These are phyloP conservation scores for Lumnitzera littorea DNA, from an alignment of 345 rosid genomes.

Conservation along the genomic window DNA sequence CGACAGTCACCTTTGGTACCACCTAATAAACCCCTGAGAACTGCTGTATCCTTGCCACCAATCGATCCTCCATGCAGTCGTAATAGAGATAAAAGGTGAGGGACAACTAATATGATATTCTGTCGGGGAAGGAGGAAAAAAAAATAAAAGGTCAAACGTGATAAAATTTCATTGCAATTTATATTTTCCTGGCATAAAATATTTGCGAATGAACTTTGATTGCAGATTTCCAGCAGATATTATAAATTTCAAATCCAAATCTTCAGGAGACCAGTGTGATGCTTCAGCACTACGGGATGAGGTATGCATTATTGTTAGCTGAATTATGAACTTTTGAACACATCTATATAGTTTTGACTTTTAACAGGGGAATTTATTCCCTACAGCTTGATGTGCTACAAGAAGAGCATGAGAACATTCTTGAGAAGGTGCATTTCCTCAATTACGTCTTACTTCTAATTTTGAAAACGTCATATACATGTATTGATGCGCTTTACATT, in stretches of 20 bases:
- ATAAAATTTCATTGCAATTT: background rate
- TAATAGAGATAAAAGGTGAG: slow-evolving; percentile 55
- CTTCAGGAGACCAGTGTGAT: slow-evolving; percentile 52
- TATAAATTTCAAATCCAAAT: slow-evolving; percentile 36
- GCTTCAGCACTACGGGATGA: slow-evolving; percentile 96
- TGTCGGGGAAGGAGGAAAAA: background rate
- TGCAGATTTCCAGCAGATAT: slow-evolving; percentile 56
- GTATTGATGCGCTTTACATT: background rate
- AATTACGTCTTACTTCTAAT: background rate
- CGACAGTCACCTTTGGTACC: slow-evolving; percentile 48
- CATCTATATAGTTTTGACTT: background rate
- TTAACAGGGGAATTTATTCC: slow-evolving; percentile 9
- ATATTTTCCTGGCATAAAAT: too few species aligned
- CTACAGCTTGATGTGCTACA: slow-evolving; percentile 87
- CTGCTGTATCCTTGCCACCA: slow-evolving; percentile 54
- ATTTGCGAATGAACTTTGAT: slow-evolving; percentile 8
- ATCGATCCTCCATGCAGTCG: slow-evolving; percentile 54
- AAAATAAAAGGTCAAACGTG: background rate
- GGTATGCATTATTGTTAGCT: slow-evolving; percentile 21
- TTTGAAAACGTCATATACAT: too few species aligned
- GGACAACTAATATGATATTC: too few species aligned
- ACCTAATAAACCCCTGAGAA: slow-evolving; percentile 47
- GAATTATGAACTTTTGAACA: background rate
- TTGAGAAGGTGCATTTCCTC: slow-evolving; percentile 45
- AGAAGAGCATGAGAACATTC: slow-evolving; percentile 74